Evolutionary conservation across 495 filamentous ascomycete genomes (phyloP), one percentile per base, ranked within the genome.

Genomic region (Polyplosphaeria fusca): DNA sequence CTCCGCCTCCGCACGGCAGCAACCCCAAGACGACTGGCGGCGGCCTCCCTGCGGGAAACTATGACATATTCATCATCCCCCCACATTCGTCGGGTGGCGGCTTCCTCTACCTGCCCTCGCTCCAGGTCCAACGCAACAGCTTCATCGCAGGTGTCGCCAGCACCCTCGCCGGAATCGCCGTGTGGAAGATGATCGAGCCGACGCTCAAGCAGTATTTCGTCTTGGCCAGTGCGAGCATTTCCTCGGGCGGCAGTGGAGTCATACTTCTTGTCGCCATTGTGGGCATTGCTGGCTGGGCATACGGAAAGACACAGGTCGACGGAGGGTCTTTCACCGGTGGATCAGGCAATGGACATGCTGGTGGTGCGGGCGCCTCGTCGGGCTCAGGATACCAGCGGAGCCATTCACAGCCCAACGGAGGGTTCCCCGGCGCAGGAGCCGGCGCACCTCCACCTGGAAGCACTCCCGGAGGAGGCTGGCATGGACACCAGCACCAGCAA

Each of bases 11-110:
- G 28, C 70, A 73, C 47, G 70, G 70, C 40, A 37, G 50, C 0
- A 88, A 89, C 32, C 11, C 11, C 9, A 12, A 12, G 11, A 13
- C 39, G 39, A 12, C 39, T 5, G 89, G 42, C 45, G 47, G 49
- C 25, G 86, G 83, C 50, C 77, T 94, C 2, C 90, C 89, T 0
- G 72, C 82, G 0, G 89, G 90, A 25, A 90, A 91, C 68, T 97
- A 94, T 74, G 92, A 97, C 72, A 94, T 96, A 72, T 96, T 96
- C 74, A 85, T 98, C 63, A 90, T 98, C 53, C 92, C 93, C 2
- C 88, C 88, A n/a, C 89, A 96, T 67, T 91, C 90, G 7, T 80
- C 91, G 12, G 93, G 93, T 55, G 80, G 82, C 0, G 93, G 93
- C 11, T 96, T 98, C 69, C 74, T 98, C 9, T 98, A 98, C 71